Percentiles rank a stretch among this genome's conserved stretches.
Conservation (phyloP, 1,284 basidiomycete genomes). For the Naganishia sp. region DNA sequence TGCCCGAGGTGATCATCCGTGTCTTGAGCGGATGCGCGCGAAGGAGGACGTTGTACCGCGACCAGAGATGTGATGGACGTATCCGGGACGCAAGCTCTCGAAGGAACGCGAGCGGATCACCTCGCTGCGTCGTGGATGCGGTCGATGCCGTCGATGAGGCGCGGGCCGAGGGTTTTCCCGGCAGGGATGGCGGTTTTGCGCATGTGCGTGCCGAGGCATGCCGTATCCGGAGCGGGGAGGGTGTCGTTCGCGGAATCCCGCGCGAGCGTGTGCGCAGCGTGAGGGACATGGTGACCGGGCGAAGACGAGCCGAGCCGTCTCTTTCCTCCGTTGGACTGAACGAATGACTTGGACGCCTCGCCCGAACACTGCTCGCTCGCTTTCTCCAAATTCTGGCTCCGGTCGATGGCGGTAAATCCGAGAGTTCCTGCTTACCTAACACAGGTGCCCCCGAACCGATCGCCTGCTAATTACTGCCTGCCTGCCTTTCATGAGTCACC, state of each 20-base stretch:
- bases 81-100: background rate
- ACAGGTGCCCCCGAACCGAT: background rate
- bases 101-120: background rate
- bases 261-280: no score
- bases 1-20: constrained; percentile 60
- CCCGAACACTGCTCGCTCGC: no score
- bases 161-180: background rate
- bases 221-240: background rate
- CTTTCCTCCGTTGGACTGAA: no score
- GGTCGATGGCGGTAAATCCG: no score
- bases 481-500: background rate
- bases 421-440: constrained; percentile 10
- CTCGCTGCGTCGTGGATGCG: background rate
- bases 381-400: no score
- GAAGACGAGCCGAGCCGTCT: no score
- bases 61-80: constrained; percentile 2
- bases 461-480: background rate
- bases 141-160: constrained; percentile 2
- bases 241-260: background rate
- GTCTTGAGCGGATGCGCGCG: constrained; percentile 41
- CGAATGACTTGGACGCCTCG: no score
- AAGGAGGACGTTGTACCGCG: constrained; percentile 15
- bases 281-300: no score
- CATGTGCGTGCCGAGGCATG: constrained; percentile 1
- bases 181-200: background rate